Evolutionary conservation across 2,329 filamentous ascomycete species (phyloP), one percentile per base, ranked within the genome.

Genomic region (Hymenoscyphus infarciens): DNA sequence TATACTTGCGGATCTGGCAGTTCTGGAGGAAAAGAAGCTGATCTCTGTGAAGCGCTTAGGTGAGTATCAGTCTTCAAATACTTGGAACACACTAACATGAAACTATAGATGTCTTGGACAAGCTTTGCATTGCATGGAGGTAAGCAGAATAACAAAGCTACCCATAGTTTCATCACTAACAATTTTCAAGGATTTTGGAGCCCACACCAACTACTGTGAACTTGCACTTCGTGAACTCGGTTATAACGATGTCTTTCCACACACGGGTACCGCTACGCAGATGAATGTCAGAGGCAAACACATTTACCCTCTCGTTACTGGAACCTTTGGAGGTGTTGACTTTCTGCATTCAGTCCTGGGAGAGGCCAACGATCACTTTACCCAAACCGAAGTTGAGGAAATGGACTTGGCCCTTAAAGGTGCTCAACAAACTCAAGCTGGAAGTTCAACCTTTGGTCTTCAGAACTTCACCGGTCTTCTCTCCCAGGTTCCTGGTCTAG

Each of bases 121-220:
- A 70, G 82, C 80, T 22, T 74, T 85, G 27, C 83, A 86, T 73
- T 84, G 82, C 22, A 74, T 85, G 31, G 83, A 74, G 67, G 67
- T 70, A 61, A 66, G 60, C 61, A 11, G 16, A 35, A 27, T 11
- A 42, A 33, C 5, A 31, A 57, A 15, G 25, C 19, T 25, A 33
- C 35, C 15, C 19, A 19, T 16, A 31, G 11, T 45, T n/a, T 29
- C 2, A 8, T 15, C 27, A 35, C 49, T 65, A 27, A 64, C 45
- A 29, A 80, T 66, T 16, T 38, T 15, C 16, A 22, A 62, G 82
- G 83, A 93, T 69, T 95, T 84, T 79, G 87, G 87, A 56, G 90
- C 90, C 1, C 90, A 94, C 75, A 92, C 88, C 72, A 94, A 94
- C 76, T 95, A 94, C 76, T 88, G 87, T 70, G 91, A 95, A 75